Conservation (phyloP, 495 filamentous ascomycete genomes). For the Tuber melanosporum region DNA sequence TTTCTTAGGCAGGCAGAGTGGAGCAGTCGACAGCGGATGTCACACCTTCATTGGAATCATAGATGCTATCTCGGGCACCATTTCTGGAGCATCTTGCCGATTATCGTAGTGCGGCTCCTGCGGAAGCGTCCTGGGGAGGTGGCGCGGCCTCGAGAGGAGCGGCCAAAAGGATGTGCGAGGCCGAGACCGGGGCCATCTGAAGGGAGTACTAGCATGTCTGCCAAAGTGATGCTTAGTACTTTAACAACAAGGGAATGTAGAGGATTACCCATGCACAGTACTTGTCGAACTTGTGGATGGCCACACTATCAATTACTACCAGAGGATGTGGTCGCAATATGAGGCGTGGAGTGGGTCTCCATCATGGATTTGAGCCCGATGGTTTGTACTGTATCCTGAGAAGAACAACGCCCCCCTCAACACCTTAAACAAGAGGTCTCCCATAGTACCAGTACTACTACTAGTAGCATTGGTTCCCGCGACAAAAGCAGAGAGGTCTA, state of each 20-base stretch:
- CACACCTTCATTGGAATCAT: background rate
- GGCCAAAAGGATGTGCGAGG: background rate
- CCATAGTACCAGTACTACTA: background rate
- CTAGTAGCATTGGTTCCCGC: background rate
- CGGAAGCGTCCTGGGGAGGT: background rate
- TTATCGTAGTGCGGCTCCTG: background rate
- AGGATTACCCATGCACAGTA: background rate
- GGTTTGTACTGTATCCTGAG: too few species aligned
- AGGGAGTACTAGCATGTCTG: background rate
- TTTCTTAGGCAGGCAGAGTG: background rate
- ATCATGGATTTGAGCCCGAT: too few species aligned
- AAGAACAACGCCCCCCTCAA: too few species aligned
- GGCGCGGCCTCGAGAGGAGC: background rate
- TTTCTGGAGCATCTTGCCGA: background rate
- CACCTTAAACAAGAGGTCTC: too few species aligned
- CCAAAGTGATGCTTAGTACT: background rate
- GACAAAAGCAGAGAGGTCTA: too few species aligned
- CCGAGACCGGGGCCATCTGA: too few species aligned
- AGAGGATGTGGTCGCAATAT: too few species aligned
- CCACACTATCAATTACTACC: too few species aligned
- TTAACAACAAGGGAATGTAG: background rate
- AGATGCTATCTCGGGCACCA: background rate
- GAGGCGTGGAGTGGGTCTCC: too few species aligned
- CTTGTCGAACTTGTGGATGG: background rate
- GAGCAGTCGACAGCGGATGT: background rate